phyloP scores from a whole-genome alignment of 1,284 basidiomycete species.

The Malassezia brasiliensis region DNA sequence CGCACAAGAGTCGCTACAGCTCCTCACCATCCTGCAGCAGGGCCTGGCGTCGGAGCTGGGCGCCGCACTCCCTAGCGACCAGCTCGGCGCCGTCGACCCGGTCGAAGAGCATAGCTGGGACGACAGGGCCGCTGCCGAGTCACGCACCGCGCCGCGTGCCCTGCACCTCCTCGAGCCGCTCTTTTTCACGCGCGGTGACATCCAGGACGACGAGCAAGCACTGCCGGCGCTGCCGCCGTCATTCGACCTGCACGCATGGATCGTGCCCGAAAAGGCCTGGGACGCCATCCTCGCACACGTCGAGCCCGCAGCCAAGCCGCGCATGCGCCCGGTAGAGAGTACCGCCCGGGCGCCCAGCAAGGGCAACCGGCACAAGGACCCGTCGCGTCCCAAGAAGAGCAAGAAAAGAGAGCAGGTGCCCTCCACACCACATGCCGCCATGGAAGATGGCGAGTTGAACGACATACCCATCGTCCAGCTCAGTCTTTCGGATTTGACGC shows the following conservation, averaged over 20 bases:
- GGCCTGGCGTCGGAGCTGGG: slow-evolving; percentile 55
- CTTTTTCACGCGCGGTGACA: slow-evolving; percentile 67
- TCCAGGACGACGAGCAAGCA: slow-evolving; percentile 69
- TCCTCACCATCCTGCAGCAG: slow-evolving; percentile 69
- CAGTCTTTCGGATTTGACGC: slow-evolving; percentile 19
- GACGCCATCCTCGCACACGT: not conserved
- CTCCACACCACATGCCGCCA: not conserved
- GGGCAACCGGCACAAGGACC: not conserved
- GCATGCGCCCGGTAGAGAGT: too few relatives aligned
- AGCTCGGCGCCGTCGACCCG: not conserved
- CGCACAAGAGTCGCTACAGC: slow-evolving; percentile 67
- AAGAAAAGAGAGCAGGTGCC: not conserved
- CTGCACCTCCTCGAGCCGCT: slow-evolving; percentile 75
- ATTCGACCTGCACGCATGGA: slow-evolving; percentile 73
- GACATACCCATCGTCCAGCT: slow-evolving; percentile 38
- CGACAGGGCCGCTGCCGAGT: not conserved
- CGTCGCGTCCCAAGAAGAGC: not conserved
- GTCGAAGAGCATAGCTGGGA: not conserved
- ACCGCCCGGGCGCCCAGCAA: not conserved
- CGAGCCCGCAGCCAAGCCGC: slow-evolving; percentile 3
- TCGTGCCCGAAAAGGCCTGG: slow-evolving; percentile 54
- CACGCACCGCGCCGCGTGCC: slow-evolving; percentile 62
- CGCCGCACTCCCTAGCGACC: not conserved
- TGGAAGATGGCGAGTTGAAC: slow-evolving; percentile 25
- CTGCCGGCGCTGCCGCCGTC: slow-evolving; percentile 63